Conservation (phyloP, 257 asterid species). For the Agastache rugosa region DNA sequence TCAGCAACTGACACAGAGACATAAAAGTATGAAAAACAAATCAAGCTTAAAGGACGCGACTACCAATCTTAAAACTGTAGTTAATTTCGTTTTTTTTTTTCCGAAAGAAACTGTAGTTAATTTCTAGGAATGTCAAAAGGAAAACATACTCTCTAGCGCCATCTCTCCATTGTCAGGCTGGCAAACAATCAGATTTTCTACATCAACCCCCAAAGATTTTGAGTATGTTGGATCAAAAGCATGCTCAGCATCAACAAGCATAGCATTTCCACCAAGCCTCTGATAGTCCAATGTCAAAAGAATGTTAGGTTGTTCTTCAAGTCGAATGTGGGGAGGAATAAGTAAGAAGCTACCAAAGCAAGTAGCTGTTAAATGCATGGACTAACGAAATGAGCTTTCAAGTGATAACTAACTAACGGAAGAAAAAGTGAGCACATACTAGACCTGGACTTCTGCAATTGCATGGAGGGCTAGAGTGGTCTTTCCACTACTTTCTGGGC, state of each 20-base stretch:
- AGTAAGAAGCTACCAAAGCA: conserved; percentile 21
- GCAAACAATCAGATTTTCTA: conserved; percentile 96
- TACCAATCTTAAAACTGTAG: background rate
- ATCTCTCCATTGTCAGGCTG: conserved; percentile 99
- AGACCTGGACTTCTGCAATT: conserved; percentile 99
- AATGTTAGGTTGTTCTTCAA: conserved; percentile 34
- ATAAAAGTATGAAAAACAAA: conserved; percentile 1
- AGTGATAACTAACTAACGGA: conserved; percentile 23
- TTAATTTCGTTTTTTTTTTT: too few relatives aligned
- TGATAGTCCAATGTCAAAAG: conserved; percentile 46
- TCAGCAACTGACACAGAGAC: conserved; percentile 80
- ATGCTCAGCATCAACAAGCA: conserved; percentile 99
- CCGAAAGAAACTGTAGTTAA: background rate
- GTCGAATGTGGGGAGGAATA: conserved; percentile 16
- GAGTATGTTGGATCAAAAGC: conserved; percentile 99
- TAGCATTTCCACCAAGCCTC: conserved; percentile 97
- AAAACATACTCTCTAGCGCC: conserved; percentile 90
- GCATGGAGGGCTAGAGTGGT: conserved; percentile 99
- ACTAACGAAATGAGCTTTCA: conserved; percentile 20
- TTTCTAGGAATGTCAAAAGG: conserved; percentile 34
- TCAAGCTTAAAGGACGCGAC: conserved; percentile 22
- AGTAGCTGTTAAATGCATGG: conserved; percentile 23
- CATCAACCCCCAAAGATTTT: conserved; percentile 92
- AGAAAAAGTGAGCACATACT: conserved; percentile 57
- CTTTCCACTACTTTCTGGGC: conserved; percentile 99